Evolutionary conservation across 371 early-diverging fungal species (phyloP).

Genomic region (Apophysomyces elegans): DNA sequence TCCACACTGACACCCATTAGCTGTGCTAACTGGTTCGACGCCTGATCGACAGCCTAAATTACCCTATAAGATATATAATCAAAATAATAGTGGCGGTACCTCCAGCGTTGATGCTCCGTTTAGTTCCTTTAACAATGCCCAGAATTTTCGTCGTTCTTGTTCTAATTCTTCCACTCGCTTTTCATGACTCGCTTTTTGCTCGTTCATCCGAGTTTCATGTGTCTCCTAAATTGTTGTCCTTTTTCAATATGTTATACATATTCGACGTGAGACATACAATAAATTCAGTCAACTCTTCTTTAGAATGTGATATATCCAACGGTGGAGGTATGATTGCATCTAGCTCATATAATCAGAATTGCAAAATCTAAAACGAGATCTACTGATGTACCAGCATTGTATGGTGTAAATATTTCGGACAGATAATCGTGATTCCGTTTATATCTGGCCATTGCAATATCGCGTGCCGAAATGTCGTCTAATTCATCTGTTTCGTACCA

Average conservation of each 20-base stretch:
- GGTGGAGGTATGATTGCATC: constrained; percentile 42
- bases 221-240: constrained; percentile 28
- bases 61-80: neutral
- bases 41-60: constrained; percentile 28
- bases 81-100: constrained; percentile 25
- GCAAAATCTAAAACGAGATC: neutral
- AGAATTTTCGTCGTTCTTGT: constrained; percentile 43
- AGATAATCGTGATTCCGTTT: constrained; percentile 82
- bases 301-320: constrained; percentile 35
- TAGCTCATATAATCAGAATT: neutral
- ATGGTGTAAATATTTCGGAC: constrained; percentile 78
- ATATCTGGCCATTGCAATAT: constrained; percentile 79
- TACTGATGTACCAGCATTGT: constrained; percentile 56
- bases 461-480: constrained; percentile 67
- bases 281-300: constrained; percentile 38
- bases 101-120: constrained; percentile 47
- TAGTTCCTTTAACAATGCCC: constrained; percentile 42
- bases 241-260: constrained; percentile 9
- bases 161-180: constrained; percentile 41
- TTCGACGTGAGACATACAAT: constrained; percentile 26
- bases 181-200: constrained; percentile 34
- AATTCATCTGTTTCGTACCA: constrained; percentile 61
- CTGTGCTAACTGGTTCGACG: constrained; percentile 21
- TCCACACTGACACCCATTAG: constrained; percentile 31
- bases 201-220: constrained; percentile 32